Evolutionary conservation across 1,139 yeast species (phyloP), one percentile per base, ranked within the genome.

Genomic region (Yamadazyma siamensis): DNA sequence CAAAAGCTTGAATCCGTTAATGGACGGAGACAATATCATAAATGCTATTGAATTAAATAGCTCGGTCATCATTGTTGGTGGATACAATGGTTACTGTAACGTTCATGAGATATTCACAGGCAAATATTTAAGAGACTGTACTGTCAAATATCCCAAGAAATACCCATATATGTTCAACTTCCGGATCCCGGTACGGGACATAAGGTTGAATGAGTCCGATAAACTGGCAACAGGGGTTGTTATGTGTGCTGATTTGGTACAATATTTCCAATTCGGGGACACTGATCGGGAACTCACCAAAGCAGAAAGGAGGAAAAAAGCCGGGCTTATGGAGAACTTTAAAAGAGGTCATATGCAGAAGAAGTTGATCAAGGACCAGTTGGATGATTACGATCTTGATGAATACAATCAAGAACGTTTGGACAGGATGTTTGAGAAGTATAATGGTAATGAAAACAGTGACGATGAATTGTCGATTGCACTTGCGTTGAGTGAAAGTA

Each of bases 61-160:
- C 54, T 30, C 60, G 40, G 69, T 81, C 3, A 56, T 81, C 5
- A 63, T 78, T 1, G 61, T 79, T 2, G 83, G 84, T 0, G 83
- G 85, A 2, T 71, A 69, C 43, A 71, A 78, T 41, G 91, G 91
- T 13, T 66, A 64, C 38, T 69, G 79, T 4, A 74, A 78, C 29
- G 58, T 83, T 15, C 76, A 76, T 51, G 85, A 86, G 48, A 65
- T 76, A 0, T 62, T 77, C 31, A 77, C 77, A 0, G 91, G 91
- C 2, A 68, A 65, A 25, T 64, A 61, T 26, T 48, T 78, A 11
- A 57, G 78, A 33, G 70, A 70, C 16, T 71, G 71, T 5, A 64
- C 74, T 6, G 51, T 64, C 3, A 62, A 71, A 33, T 62, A 68
- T 21, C 73, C 80, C 4, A 65, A 63, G 35, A 59, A 64, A 32